Percentiles rank a stretch among this genome's conserved stretches.
Conservation (phyloP, 768 basidiomycete species). For the Hebeloma cylindrosporum region DNA sequence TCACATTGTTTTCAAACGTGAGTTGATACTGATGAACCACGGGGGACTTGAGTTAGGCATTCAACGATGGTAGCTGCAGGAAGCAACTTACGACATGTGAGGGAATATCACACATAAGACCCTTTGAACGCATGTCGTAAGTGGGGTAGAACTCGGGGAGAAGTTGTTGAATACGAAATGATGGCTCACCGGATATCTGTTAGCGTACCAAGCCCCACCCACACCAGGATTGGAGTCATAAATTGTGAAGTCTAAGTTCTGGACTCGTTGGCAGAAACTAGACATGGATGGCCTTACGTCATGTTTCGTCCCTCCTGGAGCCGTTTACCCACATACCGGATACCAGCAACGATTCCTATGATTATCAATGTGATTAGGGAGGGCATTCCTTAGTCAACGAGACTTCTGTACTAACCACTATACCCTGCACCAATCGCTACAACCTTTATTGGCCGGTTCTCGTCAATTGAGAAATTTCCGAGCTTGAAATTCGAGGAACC, state of each 20-base stretch:
- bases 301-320: background rate
- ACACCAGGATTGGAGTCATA: constrained; percentile 61
- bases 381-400: background rate
- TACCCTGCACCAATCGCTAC: constrained; percentile 59
- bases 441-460: constrained; percentile 52
- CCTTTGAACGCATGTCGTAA: constrained; percentile 27
- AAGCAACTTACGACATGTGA: constrained; percentile 45
- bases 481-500: constrained; percentile 26
- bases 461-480: constrained; percentile 51
- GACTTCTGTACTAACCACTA: constrained; percentile 39
- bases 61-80: constrained; percentile 7
- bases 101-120: constrained; percentile 63
- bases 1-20: constrained; percentile 54
- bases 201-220: constrained; percentile 63
- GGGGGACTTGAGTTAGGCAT: background rate
- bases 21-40: constrained; percentile 50
- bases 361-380: background rate
- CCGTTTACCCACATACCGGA: constrained; percentile 36
- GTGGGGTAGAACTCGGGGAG: background rate
- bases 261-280: constrained; percentile 53
- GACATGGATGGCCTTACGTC: background rate
- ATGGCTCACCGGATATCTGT: constrained; percentile 51
- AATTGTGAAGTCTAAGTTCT: constrained; percentile 53
- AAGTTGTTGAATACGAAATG: background rate
- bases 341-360: constrained; percentile 52